Base-by-base conservation (phyloP, 768 basidiomycete genomes). In the Pisolithus sp. region DNA sequence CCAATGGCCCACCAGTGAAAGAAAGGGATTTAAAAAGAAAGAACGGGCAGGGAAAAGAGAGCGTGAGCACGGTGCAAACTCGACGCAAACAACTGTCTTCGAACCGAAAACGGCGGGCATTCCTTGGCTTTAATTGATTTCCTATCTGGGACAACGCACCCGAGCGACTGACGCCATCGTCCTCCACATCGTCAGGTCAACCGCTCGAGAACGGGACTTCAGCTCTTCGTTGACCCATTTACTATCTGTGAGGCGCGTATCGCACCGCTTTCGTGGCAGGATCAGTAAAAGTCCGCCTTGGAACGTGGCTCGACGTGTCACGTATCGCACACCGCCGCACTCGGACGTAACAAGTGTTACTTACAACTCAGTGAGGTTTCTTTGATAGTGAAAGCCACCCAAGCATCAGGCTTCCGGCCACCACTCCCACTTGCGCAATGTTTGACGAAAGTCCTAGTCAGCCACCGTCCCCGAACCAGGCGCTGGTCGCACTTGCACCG, bases 381-480 rank as follows among this genome's bases (percentile, higher is more conserved):
- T 15, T 34, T 34, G 31, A 13, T 4, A 12, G 31, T 15, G 31
- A 34, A 34, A 34, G 31, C 31, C 51, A 37, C 49, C 50, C 49
- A 39, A 38, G n/a, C 31, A 31, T 31, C 30, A 31, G 50, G 43
- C 42, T 20, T 34, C 39, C 45, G 37, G n/a, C 17, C 1, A 15
- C 17, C 1, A 15, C 24, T 40, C 20, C 21, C 20, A 26, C 39
- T 21, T 28, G 31, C 21, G 42, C 45, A 38, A 69, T 68, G 68
- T 57, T 57, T 51, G 63, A 68, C 26, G 67, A 70, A 44, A 65
- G 60, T 34, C 34, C 34, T 15, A 34, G 34, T 42, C 49, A 59
- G 46, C 62, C 69, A 39, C 58, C 69, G 13, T 68, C 69, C 9
- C 66, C 68, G 23, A 59, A 57, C 49, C 58, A 59, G 30, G 68